Conservation (phyloP, 208 protist species). For the Leptomonas seymouri region DNA sequence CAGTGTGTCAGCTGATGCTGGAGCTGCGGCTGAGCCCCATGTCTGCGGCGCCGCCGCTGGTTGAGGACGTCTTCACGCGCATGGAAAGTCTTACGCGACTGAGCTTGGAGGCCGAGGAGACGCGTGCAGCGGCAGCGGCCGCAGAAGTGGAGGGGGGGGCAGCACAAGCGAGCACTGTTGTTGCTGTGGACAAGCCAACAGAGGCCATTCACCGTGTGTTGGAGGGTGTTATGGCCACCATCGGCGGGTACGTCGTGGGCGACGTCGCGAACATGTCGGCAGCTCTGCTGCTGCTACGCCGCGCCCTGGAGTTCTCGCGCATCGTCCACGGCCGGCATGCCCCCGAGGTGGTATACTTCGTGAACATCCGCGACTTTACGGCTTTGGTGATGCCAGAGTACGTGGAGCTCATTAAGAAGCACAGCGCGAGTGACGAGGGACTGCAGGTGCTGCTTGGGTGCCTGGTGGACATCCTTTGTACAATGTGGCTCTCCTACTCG, state of each 20-base stretch:
- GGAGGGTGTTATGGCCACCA: conserved; percentile 48
- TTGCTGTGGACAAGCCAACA: conserved; percentile 4
- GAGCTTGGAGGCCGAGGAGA: conserved; percentile 38
- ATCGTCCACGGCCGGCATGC: conserved; percentile 50
- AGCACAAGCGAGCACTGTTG: not conserved
- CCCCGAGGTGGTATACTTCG: conserved; percentile 52
- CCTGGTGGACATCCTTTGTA: conserved; percentile 56
- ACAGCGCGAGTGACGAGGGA: conserved; percentile 58
- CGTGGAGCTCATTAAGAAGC: conserved; percentile 48
- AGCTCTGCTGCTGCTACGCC: conserved; percentile 59
- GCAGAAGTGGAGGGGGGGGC: not conserved
- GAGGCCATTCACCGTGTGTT: conserved; percentile 56
- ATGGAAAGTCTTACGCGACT: conserved; percentile 74
- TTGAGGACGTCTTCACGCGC: conserved; percentile 69
- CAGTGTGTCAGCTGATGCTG: conserved; percentile 61
- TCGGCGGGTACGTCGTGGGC: conserved; percentile 37
- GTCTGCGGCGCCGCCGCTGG: conserved; percentile 36
- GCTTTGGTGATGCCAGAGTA: conserved; percentile 58
- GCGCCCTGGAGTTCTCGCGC: conserved; percentile 68
- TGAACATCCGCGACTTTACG: conserved; percentile 67
- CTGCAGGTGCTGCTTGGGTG: conserved; percentile 66
- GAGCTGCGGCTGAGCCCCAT: conserved; percentile 41
- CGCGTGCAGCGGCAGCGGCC: not conserved
- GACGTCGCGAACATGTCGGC: conserved; percentile 55
- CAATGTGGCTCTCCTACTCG: conserved; percentile 57